Percentiles rank a stretch among this genome's conserved stretches.
These are phyloP conservation scores for Melaleuca alternifolia DNA, from an alignment of 345 rosid genomes.

Conservation along the genomic window DNA sequence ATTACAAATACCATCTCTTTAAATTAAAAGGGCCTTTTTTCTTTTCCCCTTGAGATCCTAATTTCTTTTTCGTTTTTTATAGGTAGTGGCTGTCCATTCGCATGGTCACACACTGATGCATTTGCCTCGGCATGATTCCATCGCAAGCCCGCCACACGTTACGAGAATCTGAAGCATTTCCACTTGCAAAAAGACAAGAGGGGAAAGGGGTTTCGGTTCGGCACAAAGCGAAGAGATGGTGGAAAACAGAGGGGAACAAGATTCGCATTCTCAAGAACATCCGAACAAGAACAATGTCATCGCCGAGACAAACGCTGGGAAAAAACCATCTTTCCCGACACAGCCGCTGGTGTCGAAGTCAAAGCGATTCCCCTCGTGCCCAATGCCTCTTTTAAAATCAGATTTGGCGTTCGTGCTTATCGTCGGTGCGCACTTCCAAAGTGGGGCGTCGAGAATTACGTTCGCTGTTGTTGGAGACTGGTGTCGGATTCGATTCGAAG, in stretches of 20 bases:
- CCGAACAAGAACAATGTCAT: not conserved
- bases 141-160: not conserved
- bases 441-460: not conserved
- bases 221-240: not conserved
- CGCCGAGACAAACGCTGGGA: not conserved
- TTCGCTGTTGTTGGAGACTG: not conserved
- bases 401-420: not conserved
- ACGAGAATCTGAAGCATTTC: not conserved
- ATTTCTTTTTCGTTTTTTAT: not conserved
- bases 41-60: not conserved
- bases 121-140: not conserved
- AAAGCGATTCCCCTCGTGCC: not conserved
- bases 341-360: constrained; percentile 1
- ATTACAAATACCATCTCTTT: not conserved
- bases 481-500: not conserved
- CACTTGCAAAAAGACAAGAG: not conserved
- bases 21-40: not conserved
- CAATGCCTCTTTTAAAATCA: not conserved
- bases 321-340: not conserved
- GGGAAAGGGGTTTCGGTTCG: not conserved
- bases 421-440: not conserved
- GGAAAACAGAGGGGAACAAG: not conserved
- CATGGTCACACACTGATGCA: not conserved
- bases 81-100: not conserved
- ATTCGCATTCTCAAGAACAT: not conserved